Base-by-base conservation (phyloP, 495 filamentous ascomycete genomes). In the Talaromyces nanjingensis region DNA sequence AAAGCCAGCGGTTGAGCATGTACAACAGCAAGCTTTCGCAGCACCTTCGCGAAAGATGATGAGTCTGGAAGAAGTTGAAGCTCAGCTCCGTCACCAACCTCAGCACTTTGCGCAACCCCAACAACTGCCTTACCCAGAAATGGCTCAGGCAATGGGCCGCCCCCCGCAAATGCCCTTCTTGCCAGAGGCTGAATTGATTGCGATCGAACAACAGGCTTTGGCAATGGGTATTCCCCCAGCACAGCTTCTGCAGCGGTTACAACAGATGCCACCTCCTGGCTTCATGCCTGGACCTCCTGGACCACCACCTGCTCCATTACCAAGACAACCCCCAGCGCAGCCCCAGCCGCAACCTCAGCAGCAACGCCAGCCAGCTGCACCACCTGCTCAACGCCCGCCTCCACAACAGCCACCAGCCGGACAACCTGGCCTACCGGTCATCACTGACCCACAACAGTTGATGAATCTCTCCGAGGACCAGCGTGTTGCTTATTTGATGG, bases 21-120 rank as follows among this genome's bases (percentile, higher is more conserved):
- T 65, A 24, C 31, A 69, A 65, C 68, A 65, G 54, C 53, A 45
- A 53, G 67, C 65, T 68, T 60, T 37, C 45, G 57, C 65, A 3
- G 57, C 74, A 16, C 73, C 78, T 54, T 69, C 79, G n/a, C 87
- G 85, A 70, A 97, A 92, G 77, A 90, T 98, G 81, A 86, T 99
- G 88, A 97, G 91, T 68, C 70, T 99, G 64, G 94, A 98, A 71
- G 94, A 98, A 74, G 94, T 99, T 16, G 94, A 99, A 77, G 96
- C 94, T 37, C 87, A 92, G 68, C 90, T 99, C 81, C 86, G 91
- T 42, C 81, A 85, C 12, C 89, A 91, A 68, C 74, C 81, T 20
- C 84, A 86, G 67, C 74, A 70, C 24, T 65, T 68, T 22, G 63
- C 69, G 54, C 77, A 78, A 20, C 70, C 69, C 69, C 73, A 74